Conservation (phyloP, 805 yeast genomes). For the Metschnikowia peoriensis region DNA sequence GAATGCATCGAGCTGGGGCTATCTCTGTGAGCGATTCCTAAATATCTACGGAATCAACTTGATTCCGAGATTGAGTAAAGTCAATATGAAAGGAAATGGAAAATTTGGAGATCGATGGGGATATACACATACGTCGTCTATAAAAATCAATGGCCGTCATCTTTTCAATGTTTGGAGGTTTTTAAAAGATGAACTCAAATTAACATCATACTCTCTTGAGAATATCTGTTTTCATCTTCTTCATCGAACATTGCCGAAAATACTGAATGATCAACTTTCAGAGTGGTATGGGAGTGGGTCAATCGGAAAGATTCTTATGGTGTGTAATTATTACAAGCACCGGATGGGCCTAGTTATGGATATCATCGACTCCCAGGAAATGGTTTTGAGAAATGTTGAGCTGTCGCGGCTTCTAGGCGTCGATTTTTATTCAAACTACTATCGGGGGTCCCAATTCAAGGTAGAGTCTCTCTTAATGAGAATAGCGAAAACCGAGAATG, state of each 20-base stretch:
- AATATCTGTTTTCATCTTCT: conserved; percentile 67
- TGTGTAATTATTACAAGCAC: conserved; percentile 46
- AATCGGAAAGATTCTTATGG: conserved; percentile 36
- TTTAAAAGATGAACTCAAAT: conserved; percentile 57
- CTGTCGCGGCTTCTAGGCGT: conserved; percentile 85
- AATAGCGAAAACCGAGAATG: conserved; percentile 73
- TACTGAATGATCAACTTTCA: conserved; percentile 47
- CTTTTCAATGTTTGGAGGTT: conserved; percentile 83
- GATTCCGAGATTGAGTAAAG: conserved; percentile 60
- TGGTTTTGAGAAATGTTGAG: conserved; percentile 70
- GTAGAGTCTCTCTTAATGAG: conserved; percentile 84
- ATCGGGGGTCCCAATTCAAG: conserved; percentile 90
- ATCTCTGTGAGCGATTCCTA: conserved; percentile 63
- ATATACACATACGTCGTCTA: conserved; percentile 68
- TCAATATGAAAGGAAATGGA: conserved; percentile 44
- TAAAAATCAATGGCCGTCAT: conserved; percentile 76
- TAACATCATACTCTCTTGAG: conserved; percentile 73
- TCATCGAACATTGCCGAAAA: conserved; percentile 68
- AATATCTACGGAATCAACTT: conserved; percentile 50
- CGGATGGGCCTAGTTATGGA: conserved; percentile 44
- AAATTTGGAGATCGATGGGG: conserved; percentile 77
- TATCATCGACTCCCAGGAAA: conserved; percentile 59
- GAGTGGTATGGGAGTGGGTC: conserved; percentile 31
- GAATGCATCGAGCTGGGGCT: conserved; percentile 86
- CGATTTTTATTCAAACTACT: conserved; percentile 83